Evolutionary conservation across 1,284 basidiomycete species (phyloP).

Genomic region (Kwoniella shivajii): DNA sequence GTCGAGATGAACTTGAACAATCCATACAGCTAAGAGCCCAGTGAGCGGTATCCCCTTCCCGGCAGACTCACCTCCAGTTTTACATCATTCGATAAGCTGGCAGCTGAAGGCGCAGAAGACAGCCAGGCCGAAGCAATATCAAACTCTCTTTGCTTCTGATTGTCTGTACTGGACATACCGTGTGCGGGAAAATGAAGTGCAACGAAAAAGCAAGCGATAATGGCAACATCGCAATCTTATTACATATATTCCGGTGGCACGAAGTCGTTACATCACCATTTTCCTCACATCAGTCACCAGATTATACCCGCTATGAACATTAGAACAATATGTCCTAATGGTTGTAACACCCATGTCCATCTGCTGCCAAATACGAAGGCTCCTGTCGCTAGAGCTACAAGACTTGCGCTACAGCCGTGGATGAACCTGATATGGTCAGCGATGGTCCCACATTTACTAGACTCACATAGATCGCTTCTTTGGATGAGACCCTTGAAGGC

Average conservation of each 20-base stretch:
- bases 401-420: conserved; percentile 47
- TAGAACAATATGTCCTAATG: conserved; percentile 12
- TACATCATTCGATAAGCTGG: conserved; percentile 35
- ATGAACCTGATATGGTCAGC: background rate
- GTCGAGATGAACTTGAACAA: conserved; percentile 75
- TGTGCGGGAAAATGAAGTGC: background rate
- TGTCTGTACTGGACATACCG: background rate
- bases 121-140: conserved; percentile 41
- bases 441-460: background rate
- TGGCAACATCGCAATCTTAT: no score
- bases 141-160: conserved; percentile 23
- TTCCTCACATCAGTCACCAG: conserved; percentile 2
- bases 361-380: conserved; percentile 66
- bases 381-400: conserved; percentile 60
- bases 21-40: conserved; percentile 66
- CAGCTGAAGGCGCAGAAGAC: conserved; percentile 31
- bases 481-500: conserved; percentile 55
- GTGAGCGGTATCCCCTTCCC: background rate
- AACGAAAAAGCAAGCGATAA: background rate
- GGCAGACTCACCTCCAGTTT: conserved; percentile 44
- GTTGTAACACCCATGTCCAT: conserved; percentile 33
- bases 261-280: conserved; percentile 13
- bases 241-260: background rate
- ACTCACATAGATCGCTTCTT: conserved; percentile 54
- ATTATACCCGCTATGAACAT: background rate